phyloP scores from a whole-genome alignment of 1,139 yeast species.

The Hansenula sp. region DNA sequence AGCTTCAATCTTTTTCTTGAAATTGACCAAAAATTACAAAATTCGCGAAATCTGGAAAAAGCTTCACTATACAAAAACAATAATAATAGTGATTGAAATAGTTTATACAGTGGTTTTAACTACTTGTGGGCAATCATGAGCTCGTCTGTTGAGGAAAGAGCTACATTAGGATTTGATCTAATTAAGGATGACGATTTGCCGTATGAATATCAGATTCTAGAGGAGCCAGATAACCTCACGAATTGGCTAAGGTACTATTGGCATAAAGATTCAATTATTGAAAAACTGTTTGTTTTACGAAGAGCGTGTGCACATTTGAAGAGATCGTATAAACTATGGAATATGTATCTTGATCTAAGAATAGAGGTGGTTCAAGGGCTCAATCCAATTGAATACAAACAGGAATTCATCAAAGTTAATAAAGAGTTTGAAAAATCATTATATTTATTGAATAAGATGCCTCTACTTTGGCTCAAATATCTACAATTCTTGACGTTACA shows the following conservation, averaged over 20 bases:
- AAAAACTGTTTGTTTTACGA: slow-evolving; percentile 42
- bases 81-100: background rate
- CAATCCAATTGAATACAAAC: slow-evolving; percentile 27
- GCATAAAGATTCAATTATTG: slow-evolving; percentile 31
- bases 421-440: slow-evolving; percentile 45
- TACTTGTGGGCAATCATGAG: too few species aligned
- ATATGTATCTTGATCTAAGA: slow-evolving; percentile 42
- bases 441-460: slow-evolving; percentile 38
- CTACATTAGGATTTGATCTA: background rate
- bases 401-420: slow-evolving; percentile 33
- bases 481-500: slow-evolving; percentile 39
- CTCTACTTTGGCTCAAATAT: slow-evolving; percentile 54
- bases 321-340: slow-evolving; percentile 56
- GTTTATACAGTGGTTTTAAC: too few species aligned
- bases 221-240: slow-evolving; percentile 38
- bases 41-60: background rate
- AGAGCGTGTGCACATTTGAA: slow-evolving; percentile 48
- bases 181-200: slow-evolving; percentile 33
- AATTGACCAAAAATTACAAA: background rate
- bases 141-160: background rate
- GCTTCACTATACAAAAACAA: background rate
- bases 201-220: slow-evolving; percentile 43
- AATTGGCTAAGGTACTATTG: slow-evolving; percentile 54
- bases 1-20: background rate
- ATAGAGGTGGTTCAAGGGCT: slow-evolving; percentile 26